phyloP scores from a whole-genome alignment of 2,329 filamentous ascomycete species.

The Ceratocystis albifundus region DNA sequence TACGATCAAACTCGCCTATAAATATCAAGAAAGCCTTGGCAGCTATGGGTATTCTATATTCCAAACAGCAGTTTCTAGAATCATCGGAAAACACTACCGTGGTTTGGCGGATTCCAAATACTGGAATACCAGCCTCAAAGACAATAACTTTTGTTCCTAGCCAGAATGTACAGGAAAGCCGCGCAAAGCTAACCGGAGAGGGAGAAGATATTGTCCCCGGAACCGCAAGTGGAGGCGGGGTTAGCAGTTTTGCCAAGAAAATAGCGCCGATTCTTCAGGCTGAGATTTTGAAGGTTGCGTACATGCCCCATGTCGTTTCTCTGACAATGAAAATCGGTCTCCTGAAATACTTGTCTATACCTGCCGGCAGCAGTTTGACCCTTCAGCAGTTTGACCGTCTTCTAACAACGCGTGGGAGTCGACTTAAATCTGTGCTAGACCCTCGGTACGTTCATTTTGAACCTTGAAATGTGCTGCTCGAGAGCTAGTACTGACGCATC shows the following conservation, averaged over 20 bases:
- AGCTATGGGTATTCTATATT: background rate
- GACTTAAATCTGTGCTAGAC: background rate
- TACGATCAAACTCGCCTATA: background rate
- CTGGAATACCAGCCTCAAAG: background rate
- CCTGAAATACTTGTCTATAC: background rate
- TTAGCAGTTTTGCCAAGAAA: constrained; percentile 2
- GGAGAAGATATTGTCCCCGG: background rate
- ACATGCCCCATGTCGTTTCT: background rate
- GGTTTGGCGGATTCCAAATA: background rate
- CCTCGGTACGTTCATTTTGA: background rate
- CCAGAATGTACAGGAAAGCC: background rate
- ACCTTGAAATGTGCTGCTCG: background rate
- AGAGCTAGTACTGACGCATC: background rate
- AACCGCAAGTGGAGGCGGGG: background rate
- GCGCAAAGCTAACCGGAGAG: background rate
- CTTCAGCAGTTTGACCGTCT: background rate
- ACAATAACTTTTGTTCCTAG: background rate
- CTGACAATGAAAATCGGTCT: constrained; percentile 1
- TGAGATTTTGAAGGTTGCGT: constrained; percentile 5
- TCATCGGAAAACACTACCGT: background rate
- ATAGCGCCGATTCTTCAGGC: background rate
- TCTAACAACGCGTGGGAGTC: background rate
- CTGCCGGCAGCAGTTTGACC: constrained; percentile 1
- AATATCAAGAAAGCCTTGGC: constrained; percentile 2
- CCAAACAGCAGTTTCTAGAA: background rate